Evolutionary conservation across 2,329 filamentous ascomycete genomes (phyloP).

Genomic region (Ampelomyces quisqualis): DNA sequence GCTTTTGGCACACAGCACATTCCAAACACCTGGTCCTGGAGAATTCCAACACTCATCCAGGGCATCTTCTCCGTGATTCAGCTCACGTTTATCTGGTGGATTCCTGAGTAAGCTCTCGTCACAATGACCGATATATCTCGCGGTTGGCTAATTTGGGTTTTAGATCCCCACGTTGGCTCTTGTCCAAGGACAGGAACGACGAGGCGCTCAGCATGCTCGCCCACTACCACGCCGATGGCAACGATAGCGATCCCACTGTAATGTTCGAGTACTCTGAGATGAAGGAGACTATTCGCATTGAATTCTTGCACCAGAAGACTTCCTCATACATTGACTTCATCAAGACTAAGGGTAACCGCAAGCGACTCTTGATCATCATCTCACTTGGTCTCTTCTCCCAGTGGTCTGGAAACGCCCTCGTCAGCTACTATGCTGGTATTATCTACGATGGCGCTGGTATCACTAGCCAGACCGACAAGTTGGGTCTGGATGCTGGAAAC

Average conservation of each 20-base stretch:
- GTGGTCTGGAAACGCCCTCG: constrained; percentile 67
- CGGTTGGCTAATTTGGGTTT: background rate
- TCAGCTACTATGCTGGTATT: constrained; percentile 66
- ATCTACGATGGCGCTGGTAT: constrained; percentile 65
- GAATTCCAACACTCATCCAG: constrained; percentile 57
- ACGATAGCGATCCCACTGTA: constrained; percentile 60
- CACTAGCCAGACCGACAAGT: constrained; percentile 43
- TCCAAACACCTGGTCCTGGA: constrained; percentile 52
- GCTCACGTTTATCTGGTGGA: constrained; percentile 60
- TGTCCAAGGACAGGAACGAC: constrained; percentile 63
- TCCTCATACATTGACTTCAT: constrained; percentile 2
- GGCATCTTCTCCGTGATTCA: constrained; percentile 56
- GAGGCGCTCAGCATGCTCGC: constrained; percentile 63
- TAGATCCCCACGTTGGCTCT: constrained; percentile 56
- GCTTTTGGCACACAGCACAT: constrained; percentile 47
- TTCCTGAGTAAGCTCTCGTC: constrained; percentile 54
- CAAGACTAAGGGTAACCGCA: constrained; percentile 62
- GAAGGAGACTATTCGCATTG: constrained; percentile 56
- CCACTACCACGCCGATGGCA: constrained; percentile 64
- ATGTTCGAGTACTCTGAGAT: constrained; percentile 69
- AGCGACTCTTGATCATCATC: constrained; percentile 62
- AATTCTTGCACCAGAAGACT: background rate
- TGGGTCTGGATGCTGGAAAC: constrained; percentile 56
- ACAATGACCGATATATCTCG: background rate
- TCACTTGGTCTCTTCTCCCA: constrained; percentile 67